A percentile compares a stretch with the other conserved stretches of the same genome.
Evolutionary conservation across 257 asterid genomes (phyloP).

Genomic region (Penstemon eatonii): DNA sequence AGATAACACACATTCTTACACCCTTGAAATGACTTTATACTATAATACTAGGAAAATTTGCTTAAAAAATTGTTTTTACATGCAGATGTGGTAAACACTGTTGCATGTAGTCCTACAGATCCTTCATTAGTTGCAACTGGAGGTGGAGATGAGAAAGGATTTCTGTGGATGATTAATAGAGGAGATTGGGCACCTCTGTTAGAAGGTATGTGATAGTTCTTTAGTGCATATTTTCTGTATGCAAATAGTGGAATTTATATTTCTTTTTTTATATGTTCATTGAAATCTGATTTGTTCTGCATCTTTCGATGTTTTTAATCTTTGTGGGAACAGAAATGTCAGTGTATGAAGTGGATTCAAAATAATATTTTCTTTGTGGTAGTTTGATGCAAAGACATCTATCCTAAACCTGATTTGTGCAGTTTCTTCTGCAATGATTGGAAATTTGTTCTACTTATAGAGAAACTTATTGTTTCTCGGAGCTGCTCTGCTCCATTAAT

Average conservation of each 20-base stretch:
- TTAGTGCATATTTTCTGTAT: not conserved
- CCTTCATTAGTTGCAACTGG: conserved; percentile 86
- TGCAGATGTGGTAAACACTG: conserved; percentile 75
- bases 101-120: conserved; percentile 85
- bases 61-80: conserved; percentile 23
- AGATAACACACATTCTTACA: too few species aligned
- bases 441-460: not conserved
- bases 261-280: not conserved
- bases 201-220: conserved; percentile 49
- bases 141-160: conserved; percentile 94
- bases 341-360: conserved; percentile 4
- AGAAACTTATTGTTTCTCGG: conserved; percentile 12
- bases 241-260: not conserved
- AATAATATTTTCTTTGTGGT: not conserved
- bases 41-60: not conserved
- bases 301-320: conserved; percentile 12
- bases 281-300: conserved; percentile 1
- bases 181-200: conserved; percentile 82
- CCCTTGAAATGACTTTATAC: too few species aligned
- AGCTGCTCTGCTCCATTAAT: not conserved
- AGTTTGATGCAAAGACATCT: not conserved
- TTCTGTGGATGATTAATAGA: conserved; percentile 69
- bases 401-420: not conserved
- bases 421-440: not conserved
- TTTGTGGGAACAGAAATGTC: not conserved